Evolutionary conservation across 805 yeast genomes (phyloP).

Genomic region (Soucietia sequanensis): DNA sequence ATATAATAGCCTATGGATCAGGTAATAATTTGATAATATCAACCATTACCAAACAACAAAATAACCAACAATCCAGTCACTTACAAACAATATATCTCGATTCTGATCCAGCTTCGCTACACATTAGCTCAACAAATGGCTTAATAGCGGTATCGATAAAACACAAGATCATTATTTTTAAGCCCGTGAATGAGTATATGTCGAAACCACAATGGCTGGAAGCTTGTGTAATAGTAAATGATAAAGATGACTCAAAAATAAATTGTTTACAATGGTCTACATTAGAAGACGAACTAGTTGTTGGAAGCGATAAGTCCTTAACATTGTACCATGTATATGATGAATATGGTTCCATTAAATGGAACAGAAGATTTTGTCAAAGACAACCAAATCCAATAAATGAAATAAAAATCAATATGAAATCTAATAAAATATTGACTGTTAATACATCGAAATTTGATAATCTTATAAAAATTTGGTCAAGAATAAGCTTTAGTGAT

Average conservation of each 20-base stretch:
- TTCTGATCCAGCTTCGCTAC: slow-evolving; percentile 63
- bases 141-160: slow-evolving; percentile 51
- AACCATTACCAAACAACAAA: slow-evolving; percentile 14
- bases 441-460: slow-evolving; percentile 58
- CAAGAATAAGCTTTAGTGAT: slow-evolving; percentile 65
- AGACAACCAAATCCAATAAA: slow-evolving; percentile 62
- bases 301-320: slow-evolving; percentile 54
- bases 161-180: slow-evolving; percentile 45
- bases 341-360: slow-evolving; percentile 42
- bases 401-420: slow-evolving; percentile 52
- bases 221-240: slow-evolving; percentile 17
- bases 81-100: slow-evolving; percentile 78
- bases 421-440: slow-evolving; percentile 61
- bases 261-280: slow-evolving; percentile 56
- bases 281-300: slow-evolving; percentile 51
- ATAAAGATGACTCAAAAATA: slow-evolving; percentile 13
- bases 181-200: slow-evolving; percentile 56
- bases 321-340: slow-evolving; percentile 53
- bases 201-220: slow-evolving; percentile 46
- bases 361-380: slow-evolving; percentile 44
- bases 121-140: slow-evolving; percentile 62
- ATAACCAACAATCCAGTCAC: slow-evolving; percentile 22
- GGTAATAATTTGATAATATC: slow-evolving; percentile 76
- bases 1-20: slow-evolving; percentile 73
- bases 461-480: slow-evolving; percentile 73